Base-by-base conservation (phyloP, 371 early-diverging fungal genomes). In the Catenaria anguillulae region DNA sequence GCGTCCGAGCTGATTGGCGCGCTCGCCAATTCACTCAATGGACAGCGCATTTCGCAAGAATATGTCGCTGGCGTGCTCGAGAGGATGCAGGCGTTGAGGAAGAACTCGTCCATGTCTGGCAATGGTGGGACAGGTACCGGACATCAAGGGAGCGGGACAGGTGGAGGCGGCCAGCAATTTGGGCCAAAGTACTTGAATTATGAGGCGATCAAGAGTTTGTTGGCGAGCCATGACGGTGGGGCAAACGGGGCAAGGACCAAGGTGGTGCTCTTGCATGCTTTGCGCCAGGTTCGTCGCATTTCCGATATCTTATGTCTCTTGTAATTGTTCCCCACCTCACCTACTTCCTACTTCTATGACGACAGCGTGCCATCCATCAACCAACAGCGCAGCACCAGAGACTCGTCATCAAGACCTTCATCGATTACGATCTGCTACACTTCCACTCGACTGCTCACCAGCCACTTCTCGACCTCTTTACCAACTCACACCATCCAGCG, bases 1-100 rank as follows among this genome's bases (percentile, higher is more conserved):
- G 72, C 79, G 3, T 68, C 70, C 8, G 79, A 78, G 62, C 70
- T 78, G 36, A 77, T 77, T 1, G 74, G 73, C 42, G 71, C 76
- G 5, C 63, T 78, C 2, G 75, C 75, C 19, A 64, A 71, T 0
- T 68, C 70, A 29, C 69, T 78, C 37, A 74, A 69, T 50, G 75
- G 76, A 4, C 71, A 74, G 56, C 67, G 62, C 67, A 77, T 77
- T 26, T 70, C 70, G 13, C 63, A 76, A 15, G 35, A 71, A 13
- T 77, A 75, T 40, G 55, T 77, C 26, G 45, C 70, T 5, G 63
- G 67, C 13, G 70, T 77, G 29, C 65, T 67, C 36, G 64, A 69
- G 56, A 63, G 74, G 12, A 66, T 76, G 6, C 66, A 69, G 17
- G 29, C 62, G 13, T 73, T 76, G 54, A 70, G 70, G 8, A 37